These are phyloP conservation scores for Kwoniella sp. DNA, from an alignment of 768 basidiomycete genomes.

Conservation along the genomic window DNA sequence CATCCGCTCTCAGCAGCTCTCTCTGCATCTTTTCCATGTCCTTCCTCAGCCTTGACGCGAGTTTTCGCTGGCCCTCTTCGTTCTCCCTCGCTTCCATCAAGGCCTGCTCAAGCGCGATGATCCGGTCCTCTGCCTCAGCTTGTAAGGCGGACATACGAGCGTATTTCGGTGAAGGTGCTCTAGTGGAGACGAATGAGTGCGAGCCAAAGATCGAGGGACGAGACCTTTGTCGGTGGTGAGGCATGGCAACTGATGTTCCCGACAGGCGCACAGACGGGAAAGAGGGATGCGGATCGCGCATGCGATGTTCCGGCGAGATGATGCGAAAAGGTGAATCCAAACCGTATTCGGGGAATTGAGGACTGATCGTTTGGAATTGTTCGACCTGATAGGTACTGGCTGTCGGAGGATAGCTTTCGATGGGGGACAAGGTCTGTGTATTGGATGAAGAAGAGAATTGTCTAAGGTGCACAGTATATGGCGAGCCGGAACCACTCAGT, in stretches of 20 bases:
- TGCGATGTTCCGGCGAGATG: constrained; percentile 4
- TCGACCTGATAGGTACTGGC: constrained; percentile 4
- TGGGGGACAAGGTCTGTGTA: constrained; percentile 7
- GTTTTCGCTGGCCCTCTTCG: constrained; percentile 42
- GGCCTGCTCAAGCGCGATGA: constrained; percentile 36
- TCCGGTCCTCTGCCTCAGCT: constrained; percentile 35
- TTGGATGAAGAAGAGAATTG: not conserved
- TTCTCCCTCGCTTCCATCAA: constrained; percentile 38
- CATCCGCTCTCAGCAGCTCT: constrained; percentile 37
- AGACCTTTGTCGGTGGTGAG: constrained; percentile 3
- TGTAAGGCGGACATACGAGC: constrained; percentile 22
- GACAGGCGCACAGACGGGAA: not conserved
- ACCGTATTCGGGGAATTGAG: constrained; percentile 2
- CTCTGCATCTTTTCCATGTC: constrained; percentile 45
- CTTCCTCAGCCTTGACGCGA: constrained; percentile 31
- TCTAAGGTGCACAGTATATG: not conserved
- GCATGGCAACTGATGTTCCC: not conserved
- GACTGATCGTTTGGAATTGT: not conserved
- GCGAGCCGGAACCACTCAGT: not conserved
- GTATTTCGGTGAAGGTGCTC: constrained; percentile 17
- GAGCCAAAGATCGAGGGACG: constrained; percentile 8
- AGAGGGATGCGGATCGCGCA: not conserved
- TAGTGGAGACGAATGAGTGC: constrained; percentile 1
- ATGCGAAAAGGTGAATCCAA: constrained; percentile 8
- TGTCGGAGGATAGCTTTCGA: constrained; percentile 12